Percentiles rank a stretch among this genome's conserved stretches.
Conservation (phyloP, 495 filamentous ascomycete genomes). For the Aspergillus mulundensis region DNA sequence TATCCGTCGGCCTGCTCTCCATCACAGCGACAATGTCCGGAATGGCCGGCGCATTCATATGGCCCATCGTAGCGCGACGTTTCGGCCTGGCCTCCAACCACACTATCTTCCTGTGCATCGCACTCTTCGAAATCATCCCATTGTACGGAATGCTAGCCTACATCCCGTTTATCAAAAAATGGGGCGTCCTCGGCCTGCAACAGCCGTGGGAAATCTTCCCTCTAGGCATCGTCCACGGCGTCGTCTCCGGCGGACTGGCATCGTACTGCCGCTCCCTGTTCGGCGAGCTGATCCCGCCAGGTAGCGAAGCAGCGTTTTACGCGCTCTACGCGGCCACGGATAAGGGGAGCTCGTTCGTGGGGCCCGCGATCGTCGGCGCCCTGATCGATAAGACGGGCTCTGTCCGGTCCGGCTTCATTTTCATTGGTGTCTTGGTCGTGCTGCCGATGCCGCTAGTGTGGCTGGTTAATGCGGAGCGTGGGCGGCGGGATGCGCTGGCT, state of each 20-base stretch:
- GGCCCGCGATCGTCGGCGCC: constrained; percentile 79
- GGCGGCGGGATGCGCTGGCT: constrained; percentile 62
- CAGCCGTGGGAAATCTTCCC: constrained; percentile 92
- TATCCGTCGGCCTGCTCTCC: constrained; percentile 72
- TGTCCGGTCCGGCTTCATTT: constrained; percentile 85
- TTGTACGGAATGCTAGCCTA: constrained; percentile 83
- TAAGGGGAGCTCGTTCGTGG: constrained; percentile 85
- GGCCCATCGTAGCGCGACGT: constrained; percentile 64
- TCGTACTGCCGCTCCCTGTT: constrained; percentile 84
- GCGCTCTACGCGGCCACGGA: constrained; percentile 92
- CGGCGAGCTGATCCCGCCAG: constrained; percentile 80
- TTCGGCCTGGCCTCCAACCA: constrained; percentile 64
- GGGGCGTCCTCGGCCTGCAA: constrained; percentile 76
- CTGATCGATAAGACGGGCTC: constrained; percentile 79
- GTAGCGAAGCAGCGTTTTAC: constrained; percentile 90
- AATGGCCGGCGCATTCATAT: constrained; percentile 77
- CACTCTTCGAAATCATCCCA: constrained; percentile 80
- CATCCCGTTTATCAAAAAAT: constrained; percentile 65
- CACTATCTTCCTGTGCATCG: constrained; percentile 78
- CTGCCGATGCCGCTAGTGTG: constrained; percentile 74
- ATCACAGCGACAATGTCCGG: constrained; percentile 77
- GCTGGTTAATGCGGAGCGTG: constrained; percentile 76
- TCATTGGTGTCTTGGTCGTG: constrained; percentile 71
- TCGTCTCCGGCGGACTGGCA: constrained; percentile 78
- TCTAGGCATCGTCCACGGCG: constrained; percentile 74